Evolutionary conservation across 371 early-diverging fungal genomes (phyloP).

Genomic region (Sporodiniella umbellata): DNA sequence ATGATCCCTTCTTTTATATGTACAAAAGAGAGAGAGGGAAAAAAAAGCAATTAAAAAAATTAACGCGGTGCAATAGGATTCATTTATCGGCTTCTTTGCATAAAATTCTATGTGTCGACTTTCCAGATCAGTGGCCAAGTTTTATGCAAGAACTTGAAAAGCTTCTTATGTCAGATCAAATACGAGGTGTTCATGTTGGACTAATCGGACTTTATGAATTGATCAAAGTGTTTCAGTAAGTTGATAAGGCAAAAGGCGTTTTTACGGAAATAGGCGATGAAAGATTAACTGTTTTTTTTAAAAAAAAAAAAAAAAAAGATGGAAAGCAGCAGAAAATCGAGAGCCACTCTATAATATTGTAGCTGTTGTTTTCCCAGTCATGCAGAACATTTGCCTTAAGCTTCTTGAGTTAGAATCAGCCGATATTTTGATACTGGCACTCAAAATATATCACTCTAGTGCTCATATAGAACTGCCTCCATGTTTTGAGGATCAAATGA

Average conservation of each 20-base stretch:
- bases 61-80: constrained; percentile 37
- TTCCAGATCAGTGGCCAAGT: constrained; percentile 79
- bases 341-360: constrained; percentile 67
- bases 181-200: constrained; percentile 66
- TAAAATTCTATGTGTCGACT: constrained; percentile 68
- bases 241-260: constrained; percentile 4
- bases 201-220: constrained; percentile 76
- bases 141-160: constrained; percentile 64
- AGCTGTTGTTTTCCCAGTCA: constrained; percentile 66
- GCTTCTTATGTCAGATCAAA: constrained; percentile 64
- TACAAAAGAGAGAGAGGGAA: not conserved
- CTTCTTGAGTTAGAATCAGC: constrained; percentile 70
- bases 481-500: constrained; percentile 58
- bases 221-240: constrained; percentile 78
- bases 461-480: constrained; percentile 71
- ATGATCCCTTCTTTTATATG: too few species aligned
- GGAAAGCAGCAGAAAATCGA: constrained; percentile 53
- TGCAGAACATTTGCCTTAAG: constrained; percentile 66
- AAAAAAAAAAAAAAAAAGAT: constrained; percentile 31
- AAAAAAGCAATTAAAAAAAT: not conserved
- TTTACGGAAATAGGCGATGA: not conserved
- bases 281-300: too few species aligned
- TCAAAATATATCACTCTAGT: constrained; percentile 75
- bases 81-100: constrained; percentile 74
- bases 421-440: constrained; percentile 73